Evolutionary conservation across 2,329 filamentous ascomycete genomes (phyloP), one percentile per base, ranked within the genome.

Genomic region (Cucurbitaria berberidis): DNA sequence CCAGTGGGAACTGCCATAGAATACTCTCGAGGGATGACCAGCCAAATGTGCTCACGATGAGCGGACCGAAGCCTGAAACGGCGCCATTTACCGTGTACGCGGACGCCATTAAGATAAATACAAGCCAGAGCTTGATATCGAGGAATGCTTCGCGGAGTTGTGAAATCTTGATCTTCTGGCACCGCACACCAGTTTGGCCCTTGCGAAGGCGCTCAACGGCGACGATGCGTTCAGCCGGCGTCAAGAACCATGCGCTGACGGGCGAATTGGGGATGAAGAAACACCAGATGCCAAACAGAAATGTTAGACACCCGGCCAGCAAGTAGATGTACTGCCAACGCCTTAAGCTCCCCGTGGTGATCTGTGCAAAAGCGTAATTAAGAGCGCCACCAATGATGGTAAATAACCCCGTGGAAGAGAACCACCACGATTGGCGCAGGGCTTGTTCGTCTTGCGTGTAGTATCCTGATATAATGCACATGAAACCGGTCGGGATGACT

Each of bases 1-100:
- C 89, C 0, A 91, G 81, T 0, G 89, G 89, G 53, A 92, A 91
- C 63, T 92, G 89, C 67, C 89, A 86, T 2, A 77, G 64, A 4
- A 68, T 73, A 3, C 68, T 73, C 24, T 70, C 64, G 39, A 77
- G 67, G 0, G 75, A 70, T 0, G 68, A 70, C 60, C 77, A 80
- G 1, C 78, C 79, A 22, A 81, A 74, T 0, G 78, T 74, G 32
- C 66, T 69, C 3, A 75, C 71, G 35, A 75, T 75, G 1, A 75
- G 49, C 0, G 73, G 71, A 0, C 72, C 72, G 36, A 75, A 80
- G 2, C 67, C 73, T 5, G 69, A 72, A 1, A 80, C 72, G 0
- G 76, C 77, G 19, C 78, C 78, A 42, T 79, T 80, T 18, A 78
- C 77, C 0, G 91, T 78, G 53, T 92, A 90, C 0, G 86, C 85